phyloP scores from a whole-genome alignment of 441 rosid species.

The Flueggea neowawraea region DNA sequence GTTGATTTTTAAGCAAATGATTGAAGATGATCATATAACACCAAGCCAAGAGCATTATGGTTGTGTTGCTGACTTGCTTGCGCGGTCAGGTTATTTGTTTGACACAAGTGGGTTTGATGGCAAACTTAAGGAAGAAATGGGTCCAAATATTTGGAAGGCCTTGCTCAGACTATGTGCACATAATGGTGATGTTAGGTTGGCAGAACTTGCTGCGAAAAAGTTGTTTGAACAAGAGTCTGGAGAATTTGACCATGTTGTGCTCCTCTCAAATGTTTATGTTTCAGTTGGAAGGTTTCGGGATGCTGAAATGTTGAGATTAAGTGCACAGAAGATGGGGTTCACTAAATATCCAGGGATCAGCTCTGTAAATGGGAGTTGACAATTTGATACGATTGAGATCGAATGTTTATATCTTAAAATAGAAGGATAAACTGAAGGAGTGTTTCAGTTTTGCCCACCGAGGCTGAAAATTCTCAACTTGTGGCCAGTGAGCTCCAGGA shows the following conservation, averaged over 20 bases:
- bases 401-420: no score
- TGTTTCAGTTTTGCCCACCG: no score
- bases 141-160: constrained; percentile 36
- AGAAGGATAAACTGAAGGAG: no score
- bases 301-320: constrained; percentile 37
- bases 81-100: constrained; percentile 35
- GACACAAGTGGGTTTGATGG: constrained; percentile 23
- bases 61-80: constrained; percentile 37
- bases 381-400: no score
- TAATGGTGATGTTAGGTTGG: constrained; percentile 36
- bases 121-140: constrained; percentile 14
- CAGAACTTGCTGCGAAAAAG: constrained; percentile 30
- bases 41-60: constrained; percentile 34
- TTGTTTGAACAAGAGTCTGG: constrained; percentile 20
- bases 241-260: constrained; percentile 25
- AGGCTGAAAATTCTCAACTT: no score
- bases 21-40: constrained; percentile 23
- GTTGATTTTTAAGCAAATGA: constrained; percentile 31
- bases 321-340: constrained; percentile 21
- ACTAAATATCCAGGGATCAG: constrained; percentile 35
- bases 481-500: no score
- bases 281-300: constrained; percentile 43
- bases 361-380: constrained; percentile 14
- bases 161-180: constrained; percentile 33
- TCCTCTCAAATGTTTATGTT: constrained; percentile 40